Conservation (phyloP, 257 asterid genomes). For the Penstemon barbatus region DNA sequence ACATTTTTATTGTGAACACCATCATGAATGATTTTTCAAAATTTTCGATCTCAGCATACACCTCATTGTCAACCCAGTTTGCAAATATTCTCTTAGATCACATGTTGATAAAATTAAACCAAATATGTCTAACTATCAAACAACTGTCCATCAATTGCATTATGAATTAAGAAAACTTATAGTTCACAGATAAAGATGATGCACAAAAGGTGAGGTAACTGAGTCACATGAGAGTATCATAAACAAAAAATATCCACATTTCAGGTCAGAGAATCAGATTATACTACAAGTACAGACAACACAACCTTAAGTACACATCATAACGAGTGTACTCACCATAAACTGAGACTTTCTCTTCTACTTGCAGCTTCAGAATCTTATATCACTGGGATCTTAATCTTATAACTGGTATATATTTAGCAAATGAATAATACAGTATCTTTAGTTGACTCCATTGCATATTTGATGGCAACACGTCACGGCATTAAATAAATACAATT, state of each 20-base stretch:
- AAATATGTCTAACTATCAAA: neutral
- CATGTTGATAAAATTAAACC: neutral
- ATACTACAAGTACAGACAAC: conserved; percentile 6
- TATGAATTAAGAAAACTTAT: neutral
- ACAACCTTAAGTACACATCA: conserved; percentile 4
- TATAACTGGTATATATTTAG: conserved; percentile 40
- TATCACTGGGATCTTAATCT: conserved; percentile 41
- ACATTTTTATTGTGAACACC: neutral
- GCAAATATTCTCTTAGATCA: too few species aligned
- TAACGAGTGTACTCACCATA: conserved; percentile 54
- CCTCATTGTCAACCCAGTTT: neutral
- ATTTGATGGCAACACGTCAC: conserved; percentile 59
- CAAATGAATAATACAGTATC: conserved; percentile 49
- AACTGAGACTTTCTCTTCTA: conserved; percentile 41
- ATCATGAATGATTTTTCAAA: neutral
- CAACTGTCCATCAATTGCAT: neutral
- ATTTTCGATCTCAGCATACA: neutral
- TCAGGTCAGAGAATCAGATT: conserved; percentile 16
- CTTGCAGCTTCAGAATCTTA: conserved; percentile 49
- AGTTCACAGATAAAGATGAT: neutral
- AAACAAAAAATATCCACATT: conserved; percentile 1
- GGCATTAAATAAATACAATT: conserved; percentile 43
- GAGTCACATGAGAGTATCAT: neutral
- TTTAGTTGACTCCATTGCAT: conserved; percentile 52
- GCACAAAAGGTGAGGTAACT: neutral